phyloP scores from a whole-genome alignment of 139 green algal species.

The Chlorella ohadii region DNA sequence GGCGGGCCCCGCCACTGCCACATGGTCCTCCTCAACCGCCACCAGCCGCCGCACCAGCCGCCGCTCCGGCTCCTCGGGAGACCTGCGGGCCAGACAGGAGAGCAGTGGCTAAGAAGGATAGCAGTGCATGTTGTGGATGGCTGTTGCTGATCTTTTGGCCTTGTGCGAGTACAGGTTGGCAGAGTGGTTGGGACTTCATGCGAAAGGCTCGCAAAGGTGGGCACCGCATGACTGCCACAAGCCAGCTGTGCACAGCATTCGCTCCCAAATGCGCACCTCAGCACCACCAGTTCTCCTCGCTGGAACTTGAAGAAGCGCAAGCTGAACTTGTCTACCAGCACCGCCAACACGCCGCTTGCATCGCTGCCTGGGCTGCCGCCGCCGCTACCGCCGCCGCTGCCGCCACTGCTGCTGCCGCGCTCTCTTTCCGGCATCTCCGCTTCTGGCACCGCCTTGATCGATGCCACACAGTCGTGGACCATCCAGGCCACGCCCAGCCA shows the following conservation, averaged over 20 bases:
- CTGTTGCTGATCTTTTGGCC: too few relatives aligned
- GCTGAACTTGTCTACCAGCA: conserved; percentile 74
- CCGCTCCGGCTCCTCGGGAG: conserved; percentile 71
- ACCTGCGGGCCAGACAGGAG: conserved; percentile 50
- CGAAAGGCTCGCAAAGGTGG: too few relatives aligned
- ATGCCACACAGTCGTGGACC: not conserved
- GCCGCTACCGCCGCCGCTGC: not conserved
- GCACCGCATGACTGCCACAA: too few relatives aligned
- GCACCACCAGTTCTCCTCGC: conserved; percentile 68
- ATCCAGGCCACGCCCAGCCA: conserved; percentile 3
- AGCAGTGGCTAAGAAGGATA: too few relatives aligned
- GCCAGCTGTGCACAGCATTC: too few relatives aligned
- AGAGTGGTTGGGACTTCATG: too few relatives aligned
- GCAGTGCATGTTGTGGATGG: too few relatives aligned
- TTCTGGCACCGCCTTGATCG: not conserved
- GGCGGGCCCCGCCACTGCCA: conserved; percentile 56
- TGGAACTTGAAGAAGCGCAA: conserved; percentile 64
- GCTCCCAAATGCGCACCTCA: conserved; percentile 25
- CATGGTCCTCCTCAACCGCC: conserved; percentile 81
- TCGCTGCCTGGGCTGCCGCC: not conserved
- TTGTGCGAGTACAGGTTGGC: too few relatives aligned
- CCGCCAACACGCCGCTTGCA: not conserved
- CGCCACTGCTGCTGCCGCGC: not conserved
- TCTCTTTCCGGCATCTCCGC: not conserved
- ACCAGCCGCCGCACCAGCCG: conserved; percentile 84